Base-by-base conservation (phyloP, 164 flowering plant genomes). In the Chimonanthus praecox region DNA sequence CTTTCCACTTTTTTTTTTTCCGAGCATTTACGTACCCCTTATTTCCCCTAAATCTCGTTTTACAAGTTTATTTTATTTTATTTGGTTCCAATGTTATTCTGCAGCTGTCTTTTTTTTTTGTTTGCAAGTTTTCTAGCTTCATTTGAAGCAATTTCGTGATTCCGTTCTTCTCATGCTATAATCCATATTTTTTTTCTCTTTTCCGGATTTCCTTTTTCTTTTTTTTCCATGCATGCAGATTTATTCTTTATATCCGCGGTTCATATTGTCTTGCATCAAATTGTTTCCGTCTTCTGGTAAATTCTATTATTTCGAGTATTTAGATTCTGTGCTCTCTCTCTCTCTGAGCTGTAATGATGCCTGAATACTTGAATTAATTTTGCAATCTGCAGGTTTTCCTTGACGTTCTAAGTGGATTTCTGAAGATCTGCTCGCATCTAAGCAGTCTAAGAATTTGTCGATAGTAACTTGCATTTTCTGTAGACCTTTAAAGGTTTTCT, bases 341-440 rank as follows among this genome's bases (percentile, higher is more conserved):
- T 33, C 33, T 33, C 33, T 33, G 33, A 33, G 33, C 47, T 66
- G 13, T 66, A 13, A 11, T 33, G 15, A 13, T 66, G 68, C 16
- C 4, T 13, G 68, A 16, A 44, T 44, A 16, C 45, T 66, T 66
- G 49, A 44, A 45, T 66, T 43, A 33, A 45, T 66, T 43, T 50
- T 21, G 76, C 11, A 47, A 68, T 74, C 49, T 68, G 71, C 67
- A 74, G 76, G 76, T 21, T n/a, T 5, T 48, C 7, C 47, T 6
- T 47, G 66, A 45, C 33, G 33, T 18, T 45, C 48, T 44, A 8
- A 47, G 66, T n/a, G 15, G 60, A 69, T 50, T 69, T 45, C 9
- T 15, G 49, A 43, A 44, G 15, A 33, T 66, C 48, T 45, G 4
- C 13, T 45, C 13, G 68, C 8, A 18, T 50, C 50, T 47, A 21